These are phyloP conservation scores for Dendrobium chrysotoxum DNA, from an alignment of 106 monocot genomes.

Conservation along the genomic window DNA sequence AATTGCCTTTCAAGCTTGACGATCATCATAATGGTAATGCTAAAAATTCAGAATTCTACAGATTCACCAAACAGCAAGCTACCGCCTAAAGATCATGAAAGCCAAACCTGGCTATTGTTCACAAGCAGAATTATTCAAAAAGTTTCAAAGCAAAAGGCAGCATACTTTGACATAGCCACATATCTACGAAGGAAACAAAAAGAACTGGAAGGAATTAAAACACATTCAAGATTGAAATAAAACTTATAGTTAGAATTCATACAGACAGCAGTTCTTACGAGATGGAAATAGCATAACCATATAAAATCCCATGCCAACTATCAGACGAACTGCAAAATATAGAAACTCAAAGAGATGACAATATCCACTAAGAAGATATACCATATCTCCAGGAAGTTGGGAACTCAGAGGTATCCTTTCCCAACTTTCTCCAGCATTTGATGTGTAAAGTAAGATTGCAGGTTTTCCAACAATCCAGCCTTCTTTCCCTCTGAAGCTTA, in stretches of 20 bases:
- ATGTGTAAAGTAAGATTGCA: slow-evolving; percentile 81
- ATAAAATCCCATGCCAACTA: neutral
- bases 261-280: neutral
- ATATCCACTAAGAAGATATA: slow-evolving; percentile 4
- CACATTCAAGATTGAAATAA: neutral
- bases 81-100: neutral
- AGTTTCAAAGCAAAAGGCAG: neutral
- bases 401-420: slow-evolving; percentile 88
- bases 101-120: neutral
- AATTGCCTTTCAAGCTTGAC: neutral
- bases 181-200: neutral
- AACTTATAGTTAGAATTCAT: neutral
- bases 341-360: neutral
- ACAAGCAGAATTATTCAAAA: neutral
- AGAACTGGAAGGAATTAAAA: neutral
- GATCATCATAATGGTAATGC: neutral
- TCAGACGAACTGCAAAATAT: no score
- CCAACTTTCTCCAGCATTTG: slow-evolving; percentile 92
- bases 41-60: neutral
- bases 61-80: neutral
- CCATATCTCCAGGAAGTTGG: slow-evolving; percentile 94
- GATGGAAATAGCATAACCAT: slow-evolving; percentile 1
- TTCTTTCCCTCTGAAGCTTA: slow-evolving; percentile 88
- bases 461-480: slow-evolving; percentile 99
- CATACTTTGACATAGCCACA: neutral